Evolutionary conservation across 2,329 filamentous ascomycete species (phyloP), one percentile per base, ranked within the genome.

Genomic region (Fusarium circinatum): DNA sequence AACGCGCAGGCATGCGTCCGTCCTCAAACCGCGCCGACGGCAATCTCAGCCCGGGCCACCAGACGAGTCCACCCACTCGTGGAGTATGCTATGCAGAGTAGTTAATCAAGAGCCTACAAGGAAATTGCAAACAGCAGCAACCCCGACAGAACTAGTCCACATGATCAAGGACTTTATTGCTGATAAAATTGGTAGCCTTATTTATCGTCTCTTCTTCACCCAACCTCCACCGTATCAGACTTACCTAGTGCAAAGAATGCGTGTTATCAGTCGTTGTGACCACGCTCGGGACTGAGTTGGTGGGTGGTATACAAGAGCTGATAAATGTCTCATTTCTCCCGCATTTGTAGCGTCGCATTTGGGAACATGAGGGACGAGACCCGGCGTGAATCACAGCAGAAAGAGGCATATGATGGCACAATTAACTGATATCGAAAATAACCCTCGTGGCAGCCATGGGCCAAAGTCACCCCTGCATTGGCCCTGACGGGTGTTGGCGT

Each of bases 391-490:
- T 72, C 72, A 69, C 51, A 51, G 65, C 64, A 78, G 67, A 77
- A 77, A 78, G 69, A 78, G 76, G 76, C 71, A 78, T 76, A 66
- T 60, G 65, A 71, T 64, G 69, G 63, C 64, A 48, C 48, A 58
- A 28, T 47, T 58, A 20, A 56, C 55, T 63, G 65, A 64, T 61
- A 71, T 75, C 56, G 55, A 77, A 55, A 42, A 62, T 51, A 59
- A n/a, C 59, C 73, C 76, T 75, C 73, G 76, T 78, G 76, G 76
- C 76, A 78, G 76, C 75, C 73, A 74, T 68, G 54, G 76, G 76
- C 65, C 75, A 73, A 54, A 71, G 75, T 75, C 71, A 78, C 65
- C 76, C 76, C 71, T 78, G 76, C 57, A 70, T 38, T 62, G 62
- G 61, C 48, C 62, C 56, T 72, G 52, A 45, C 51, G 58, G 60